Evolutionary conservation across 345 rosid species (phyloP).

Genomic region (Eucalyptus shirleyi): DNA sequence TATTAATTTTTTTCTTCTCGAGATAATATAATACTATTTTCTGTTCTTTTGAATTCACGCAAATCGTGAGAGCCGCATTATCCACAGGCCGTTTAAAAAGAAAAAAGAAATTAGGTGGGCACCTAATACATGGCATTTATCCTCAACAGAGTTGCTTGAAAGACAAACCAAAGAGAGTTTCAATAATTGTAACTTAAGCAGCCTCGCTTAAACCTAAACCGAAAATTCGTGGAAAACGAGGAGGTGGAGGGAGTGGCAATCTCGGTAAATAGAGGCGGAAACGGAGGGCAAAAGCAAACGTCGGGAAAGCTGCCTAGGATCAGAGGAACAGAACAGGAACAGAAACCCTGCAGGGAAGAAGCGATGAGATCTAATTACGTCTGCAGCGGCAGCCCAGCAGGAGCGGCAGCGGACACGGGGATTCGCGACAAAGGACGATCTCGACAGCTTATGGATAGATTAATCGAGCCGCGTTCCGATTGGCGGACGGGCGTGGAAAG

Average conservation of each 20-base stretch:
- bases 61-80: not conserved
- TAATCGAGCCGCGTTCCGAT: not conserved
- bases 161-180: not conserved
- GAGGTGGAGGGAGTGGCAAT: not conserved
- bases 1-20: not conserved
- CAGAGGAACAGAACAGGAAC: not conserved
- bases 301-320: not conserved
- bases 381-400: not conserved
- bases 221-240: not conserved
- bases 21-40: not conserved
- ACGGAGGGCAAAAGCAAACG: not conserved
- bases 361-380: not conserved
- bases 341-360: not conserved
- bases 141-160: not conserved
- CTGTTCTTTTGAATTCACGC: not conserved
- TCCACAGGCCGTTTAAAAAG: not conserved
- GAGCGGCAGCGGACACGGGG: not conserved
- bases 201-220: not conserved
- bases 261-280: not conserved
- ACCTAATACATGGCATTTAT: not conserved
- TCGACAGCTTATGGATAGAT: not conserved
- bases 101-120: not conserved
- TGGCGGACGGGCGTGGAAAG: not conserved
- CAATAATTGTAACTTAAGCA: not conserved
- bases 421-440: conserved; percentile 9